Conservation (phyloP, 2,329 filamentous ascomycete species). For the Penicillium digitatum region DNA sequence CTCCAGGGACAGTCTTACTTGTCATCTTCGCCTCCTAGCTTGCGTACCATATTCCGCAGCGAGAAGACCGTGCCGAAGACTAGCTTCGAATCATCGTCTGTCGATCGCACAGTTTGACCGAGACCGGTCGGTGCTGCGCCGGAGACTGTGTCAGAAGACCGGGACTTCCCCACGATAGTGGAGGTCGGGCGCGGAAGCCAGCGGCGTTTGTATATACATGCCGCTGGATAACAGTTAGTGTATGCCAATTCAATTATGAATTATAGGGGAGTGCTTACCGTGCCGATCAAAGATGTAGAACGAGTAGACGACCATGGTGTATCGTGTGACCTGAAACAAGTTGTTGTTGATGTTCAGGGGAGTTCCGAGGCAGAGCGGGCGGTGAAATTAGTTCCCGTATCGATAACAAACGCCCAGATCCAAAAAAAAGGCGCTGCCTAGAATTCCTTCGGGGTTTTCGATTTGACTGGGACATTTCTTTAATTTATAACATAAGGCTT, state of each 20-base stretch:
- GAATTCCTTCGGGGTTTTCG: background rate
- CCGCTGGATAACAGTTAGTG: conserved; percentile 55
- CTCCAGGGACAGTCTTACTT: conserved; percentile 41
- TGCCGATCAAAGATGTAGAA: conserved; percentile 99
- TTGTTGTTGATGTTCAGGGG: conserved; percentile 23
- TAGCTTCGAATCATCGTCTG: conserved; percentile 86
- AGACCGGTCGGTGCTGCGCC: conserved; percentile 37
- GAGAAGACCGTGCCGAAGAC: conserved; percentile 97
- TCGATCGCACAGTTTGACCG: conserved; percentile 47
- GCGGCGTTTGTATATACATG: conserved; percentile 91
- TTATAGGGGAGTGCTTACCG: conserved; percentile 56
- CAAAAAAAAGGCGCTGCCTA: conserved; percentile 17
- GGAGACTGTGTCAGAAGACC: conserved; percentile 49
- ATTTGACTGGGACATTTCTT: background rate
- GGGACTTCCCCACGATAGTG: conserved; percentile 44
- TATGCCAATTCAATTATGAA: conserved; percentile 6
- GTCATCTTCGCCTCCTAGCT: conserved; percentile 89
- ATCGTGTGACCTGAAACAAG: background rate
- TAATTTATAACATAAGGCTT: background rate
- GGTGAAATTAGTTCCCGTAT: conserved; percentile 17
- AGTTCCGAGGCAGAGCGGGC: conserved; percentile 11
- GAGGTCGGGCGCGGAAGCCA: conserved; percentile 63
- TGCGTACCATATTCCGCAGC: conserved; percentile 91
- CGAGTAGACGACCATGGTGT: conserved; percentile 83
- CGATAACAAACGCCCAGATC: conserved; percentile 14